Evolutionary conservation across 306 rosid genomes (phyloP).

Genomic region (Corylus avellana): DNA sequence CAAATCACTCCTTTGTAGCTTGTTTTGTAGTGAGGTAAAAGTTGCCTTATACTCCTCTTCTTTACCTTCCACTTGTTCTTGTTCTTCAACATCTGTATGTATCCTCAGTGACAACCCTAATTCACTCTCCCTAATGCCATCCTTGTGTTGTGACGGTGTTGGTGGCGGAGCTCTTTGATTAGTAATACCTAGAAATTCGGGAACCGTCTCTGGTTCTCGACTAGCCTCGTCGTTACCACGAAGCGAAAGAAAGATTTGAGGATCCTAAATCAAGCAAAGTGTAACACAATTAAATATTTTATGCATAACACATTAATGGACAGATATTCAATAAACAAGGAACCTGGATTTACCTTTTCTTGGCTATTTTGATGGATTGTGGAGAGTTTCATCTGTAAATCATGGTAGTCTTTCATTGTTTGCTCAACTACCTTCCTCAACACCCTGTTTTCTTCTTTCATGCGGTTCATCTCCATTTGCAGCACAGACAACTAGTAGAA

Average conservation of each 20-base stretch:
- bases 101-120: constrained; percentile 77
- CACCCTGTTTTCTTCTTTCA: constrained; percentile 84
- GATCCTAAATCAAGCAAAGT: constrained; percentile 46
- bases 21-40: constrained; percentile 41
- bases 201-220: constrained; percentile 33
- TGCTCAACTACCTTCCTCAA: constrained; percentile 76
- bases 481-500: constrained; percentile 48
- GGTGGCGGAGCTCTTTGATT: constrained; percentile 31
- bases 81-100: constrained; percentile 37
- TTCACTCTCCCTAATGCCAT: constrained; percentile 31
- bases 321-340: neutral
- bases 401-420: constrained; percentile 74
- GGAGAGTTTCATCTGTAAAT: constrained; percentile 71
- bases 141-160: constrained; percentile 30
- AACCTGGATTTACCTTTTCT: constrained; percentile 44
- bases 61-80: constrained; percentile 24
- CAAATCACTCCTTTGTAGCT: constrained; percentile 39
- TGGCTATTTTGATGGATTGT: constrained; percentile 53
- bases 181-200: constrained; percentile 27
- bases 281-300: neutral
- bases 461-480: constrained; percentile 72
- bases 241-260: constrained; percentile 51
- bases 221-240: constrained; percentile 31
- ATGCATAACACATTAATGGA: neutral
- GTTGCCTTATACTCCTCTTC: constrained; percentile 19